A percentile compares a stretch with the other conserved stretches of the same genome.
Conservation (phyloP, 768 basidiomycete species). For the Mycena galopus region DNA sequence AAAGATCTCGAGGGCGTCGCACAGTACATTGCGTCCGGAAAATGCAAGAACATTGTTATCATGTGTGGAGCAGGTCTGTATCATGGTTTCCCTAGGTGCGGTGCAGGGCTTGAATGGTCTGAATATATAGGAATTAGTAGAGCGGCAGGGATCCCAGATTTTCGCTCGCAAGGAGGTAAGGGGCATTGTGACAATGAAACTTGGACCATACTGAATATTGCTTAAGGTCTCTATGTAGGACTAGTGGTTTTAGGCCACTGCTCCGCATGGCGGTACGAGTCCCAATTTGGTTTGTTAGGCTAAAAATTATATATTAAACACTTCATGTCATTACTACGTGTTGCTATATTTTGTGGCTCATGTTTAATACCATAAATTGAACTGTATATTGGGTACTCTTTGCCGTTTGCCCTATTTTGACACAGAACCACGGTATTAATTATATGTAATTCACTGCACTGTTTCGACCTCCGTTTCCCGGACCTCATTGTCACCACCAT, state of each 20-base stretch:
- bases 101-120: neutral
- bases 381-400: no score
- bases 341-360: no score
- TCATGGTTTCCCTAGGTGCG: neutral
- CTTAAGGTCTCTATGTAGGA: slow-evolving; percentile 21
- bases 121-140: slow-evolving; percentile 21
- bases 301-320: no score
- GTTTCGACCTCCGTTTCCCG: no score
- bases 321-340: no score
- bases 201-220: neutral
- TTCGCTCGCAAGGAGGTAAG: slow-evolving; percentile 18
- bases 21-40: slow-evolving; percentile 22
- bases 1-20: slow-evolving; percentile 31
- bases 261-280: no score
- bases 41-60: slow-evolving; percentile 23
- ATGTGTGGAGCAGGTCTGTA: slow-evolving; percentile 17
- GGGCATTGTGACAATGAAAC: neutral
- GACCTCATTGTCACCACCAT: no score
- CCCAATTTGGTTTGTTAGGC: no score
- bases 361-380: no score
- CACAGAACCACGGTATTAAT: no score
- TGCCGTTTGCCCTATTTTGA: no score
- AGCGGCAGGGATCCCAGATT: slow-evolving; percentile 26
- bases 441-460: no score
- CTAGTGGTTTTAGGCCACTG: neutral